phyloP scores from a whole-genome alignment of 352 stramenopile species.

The Globisporangium cederbergense region DNA sequence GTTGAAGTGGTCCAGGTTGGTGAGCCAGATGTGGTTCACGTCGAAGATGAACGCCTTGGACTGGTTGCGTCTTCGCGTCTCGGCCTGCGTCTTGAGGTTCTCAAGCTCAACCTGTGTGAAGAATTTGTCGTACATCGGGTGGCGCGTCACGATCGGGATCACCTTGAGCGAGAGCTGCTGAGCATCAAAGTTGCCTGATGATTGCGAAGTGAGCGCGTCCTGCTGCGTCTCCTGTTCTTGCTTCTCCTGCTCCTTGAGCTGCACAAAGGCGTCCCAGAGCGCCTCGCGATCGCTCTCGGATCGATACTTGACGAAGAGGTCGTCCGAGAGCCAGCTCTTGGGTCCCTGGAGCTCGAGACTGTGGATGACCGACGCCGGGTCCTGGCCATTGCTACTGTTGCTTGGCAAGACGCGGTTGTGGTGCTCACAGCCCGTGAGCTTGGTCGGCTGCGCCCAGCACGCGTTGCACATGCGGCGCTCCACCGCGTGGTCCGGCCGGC shows the following conservation, averaged over 20 bases:
- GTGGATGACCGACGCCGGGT: slow-evolving; percentile 1
- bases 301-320: slow-evolving; percentile 81
- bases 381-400: slow-evolving; percentile 17
- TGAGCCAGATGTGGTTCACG: slow-evolving; percentile 90
- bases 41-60: slow-evolving; percentile 84
- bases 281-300: slow-evolving; percentile 66
- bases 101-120: slow-evolving; percentile 63
- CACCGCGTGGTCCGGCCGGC: slow-evolving; percentile 56
- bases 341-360: slow-evolving; percentile 66
- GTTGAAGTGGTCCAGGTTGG: slow-evolving; percentile 88
- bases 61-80: slow-evolving; percentile 67
- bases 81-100: slow-evolving; percentile 58
- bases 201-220: background rate
- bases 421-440: slow-evolving; percentile 62
- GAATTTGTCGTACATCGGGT: slow-evolving; percentile 63
- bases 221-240: slow-evolving; percentile 23
- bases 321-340: slow-evolving; percentile 73
- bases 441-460: slow-evolving; percentile 63
- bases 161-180: slow-evolving; percentile 24
- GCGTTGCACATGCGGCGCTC: slow-evolving; percentile 82
- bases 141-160: slow-evolving; percentile 54
- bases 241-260: slow-evolving; percentile 33
- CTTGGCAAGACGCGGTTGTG: slow-evolving; percentile 36
- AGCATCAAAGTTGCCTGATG: slow-evolving; percentile 17
- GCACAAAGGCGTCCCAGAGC: slow-evolving; percentile 47